These are phyloP conservation scores for Hygrocybe coccinea DNA, from an alignment of 768 basidiomycete genomes.

Conservation along the genomic window DNA sequence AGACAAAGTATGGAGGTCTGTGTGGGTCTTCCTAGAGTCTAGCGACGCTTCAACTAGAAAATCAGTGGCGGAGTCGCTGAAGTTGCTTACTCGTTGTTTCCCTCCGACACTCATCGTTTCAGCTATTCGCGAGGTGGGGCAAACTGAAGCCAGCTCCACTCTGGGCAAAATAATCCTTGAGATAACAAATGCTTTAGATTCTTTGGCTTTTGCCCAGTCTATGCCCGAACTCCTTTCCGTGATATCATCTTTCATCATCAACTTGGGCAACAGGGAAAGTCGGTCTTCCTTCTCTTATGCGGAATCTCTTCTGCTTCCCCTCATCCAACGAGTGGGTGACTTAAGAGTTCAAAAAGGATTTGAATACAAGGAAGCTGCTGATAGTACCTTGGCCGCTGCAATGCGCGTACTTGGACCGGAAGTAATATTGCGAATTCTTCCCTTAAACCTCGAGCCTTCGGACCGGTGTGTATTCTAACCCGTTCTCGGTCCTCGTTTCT, in stretches of 20 bases:
- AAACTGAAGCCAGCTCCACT: slow-evolving; percentile 43
- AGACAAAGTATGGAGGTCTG: slow-evolving; percentile 62
- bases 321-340: slow-evolving; percentile 68
- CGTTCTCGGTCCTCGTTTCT: background rate
- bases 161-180: slow-evolving; percentile 61
- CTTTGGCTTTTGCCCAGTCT: slow-evolving; percentile 65
- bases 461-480: slow-evolving; percentile 53
- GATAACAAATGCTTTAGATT: slow-evolving; percentile 61
- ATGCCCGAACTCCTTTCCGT: slow-evolving; percentile 78
- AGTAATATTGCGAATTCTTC: slow-evolving; percentile 65
- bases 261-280: slow-evolving; percentile 49
- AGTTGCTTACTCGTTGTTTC: slow-evolving; percentile 64
- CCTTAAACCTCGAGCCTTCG: slow-evolving; percentile 79
- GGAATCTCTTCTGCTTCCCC: slow-evolving; percentile 61
- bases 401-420: slow-evolving; percentile 85
- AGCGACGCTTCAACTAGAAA: slow-evolving; percentile 55
- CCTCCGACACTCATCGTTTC: slow-evolving; percentile 53
- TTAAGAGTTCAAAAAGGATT: slow-evolving; percentile 76
- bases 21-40: slow-evolving; percentile 78
- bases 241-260: slow-evolving; percentile 61
- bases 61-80: slow-evolving; percentile 59
- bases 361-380: slow-evolving; percentile 85
- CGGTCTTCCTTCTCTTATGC: slow-evolving; percentile 50
- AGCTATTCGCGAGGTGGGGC: slow-evolving; percentile 41
- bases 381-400: slow-evolving; percentile 70